Percentiles rank a stretch among this genome's conserved stretches.
Conservation (phyloP, 2,329 filamentous ascomycete genomes). For the Fusarium veterinarium region DNA sequence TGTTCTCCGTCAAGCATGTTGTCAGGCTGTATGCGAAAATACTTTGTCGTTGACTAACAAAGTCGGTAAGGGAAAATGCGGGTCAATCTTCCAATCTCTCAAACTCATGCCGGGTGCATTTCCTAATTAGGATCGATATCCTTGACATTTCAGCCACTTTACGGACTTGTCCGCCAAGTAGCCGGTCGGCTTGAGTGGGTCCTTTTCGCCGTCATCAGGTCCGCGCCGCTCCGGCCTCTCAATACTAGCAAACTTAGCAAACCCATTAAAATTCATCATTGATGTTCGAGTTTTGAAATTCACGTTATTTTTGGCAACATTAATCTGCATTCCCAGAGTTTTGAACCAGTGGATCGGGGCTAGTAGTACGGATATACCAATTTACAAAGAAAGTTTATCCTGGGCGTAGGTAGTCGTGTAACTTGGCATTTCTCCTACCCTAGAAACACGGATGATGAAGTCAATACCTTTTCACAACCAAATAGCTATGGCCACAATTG, state of each 20-base stretch:
- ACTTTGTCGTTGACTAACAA: conserved; percentile 7
- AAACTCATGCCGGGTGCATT: conserved; percentile 13
- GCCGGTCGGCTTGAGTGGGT: conserved; percentile 28
- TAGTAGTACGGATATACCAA: background rate
- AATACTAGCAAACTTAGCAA: background rate
- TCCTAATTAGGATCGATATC: conserved; percentile 13
- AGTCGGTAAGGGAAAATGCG: conserved; percentile 11
- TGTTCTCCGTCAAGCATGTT: conserved; percentile 1
- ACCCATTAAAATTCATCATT: conserved; percentile 2
- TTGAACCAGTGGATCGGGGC: background rate
- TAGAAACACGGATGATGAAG: background rate
- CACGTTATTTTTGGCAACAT: conserved; percentile 33
- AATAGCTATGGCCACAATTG: conserved; percentile 9
- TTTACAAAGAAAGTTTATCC: background rate
- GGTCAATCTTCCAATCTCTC: background rate
- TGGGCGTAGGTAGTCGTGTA: background rate
- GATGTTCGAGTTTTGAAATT: background rate
- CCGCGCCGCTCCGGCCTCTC: conserved; percentile 34
- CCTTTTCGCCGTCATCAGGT: conserved; percentile 19
- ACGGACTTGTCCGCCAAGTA: conserved; percentile 24
- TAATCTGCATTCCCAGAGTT: background rate
- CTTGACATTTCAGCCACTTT: conserved; percentile 25
- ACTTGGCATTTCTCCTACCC: conserved; percentile 12
- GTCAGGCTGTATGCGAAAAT: conserved; percentile 13
- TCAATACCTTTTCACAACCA: background rate